phyloP scores from a whole-genome alignment of 768 basidiomycete species.

The Tricholomella constricta region DNA sequence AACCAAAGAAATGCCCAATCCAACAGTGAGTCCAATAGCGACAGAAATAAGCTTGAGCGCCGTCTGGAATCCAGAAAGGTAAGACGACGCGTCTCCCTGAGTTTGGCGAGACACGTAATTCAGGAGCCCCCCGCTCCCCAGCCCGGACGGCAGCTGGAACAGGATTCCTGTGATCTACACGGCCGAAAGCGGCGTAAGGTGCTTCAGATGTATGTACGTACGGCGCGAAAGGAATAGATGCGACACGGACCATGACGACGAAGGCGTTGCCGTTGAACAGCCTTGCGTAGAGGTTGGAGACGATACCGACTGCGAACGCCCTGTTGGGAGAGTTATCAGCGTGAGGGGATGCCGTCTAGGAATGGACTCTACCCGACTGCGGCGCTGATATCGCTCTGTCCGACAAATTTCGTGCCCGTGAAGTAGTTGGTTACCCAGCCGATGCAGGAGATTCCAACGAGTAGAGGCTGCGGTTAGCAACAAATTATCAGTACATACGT shows the following conservation, averaged over 20 bases:
- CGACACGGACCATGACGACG: conserved; percentile 68
- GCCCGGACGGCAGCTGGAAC: conserved; percentile 83
- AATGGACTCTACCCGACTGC: conserved; percentile 58
- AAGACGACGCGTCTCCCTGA: conserved; percentile 53
- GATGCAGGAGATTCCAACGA: conserved; percentile 57
- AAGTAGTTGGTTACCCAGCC: conserved; percentile 86
- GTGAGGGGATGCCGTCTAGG: background rate
- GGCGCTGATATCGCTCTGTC: conserved; percentile 75
- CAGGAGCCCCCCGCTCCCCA: conserved; percentile 78
- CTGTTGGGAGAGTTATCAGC: conserved; percentile 30
- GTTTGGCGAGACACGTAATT: conserved; percentile 62
- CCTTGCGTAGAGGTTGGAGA: conserved; percentile 77
- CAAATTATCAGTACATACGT: background rate
- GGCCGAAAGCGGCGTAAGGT: too few relatives aligned
- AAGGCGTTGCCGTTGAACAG: conserved; percentile 76
- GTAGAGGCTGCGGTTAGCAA: background rate
- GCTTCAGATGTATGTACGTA: too few relatives aligned
- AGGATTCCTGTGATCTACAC: conserved; percentile 72
- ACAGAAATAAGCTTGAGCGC: conserved; percentile 78
- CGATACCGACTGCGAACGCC: conserved; percentile 78
- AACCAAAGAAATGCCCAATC: conserved; percentile 69
- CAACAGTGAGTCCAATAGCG: conserved; percentile 78
- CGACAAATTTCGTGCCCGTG: conserved; percentile 57
- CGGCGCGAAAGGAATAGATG: background rate
- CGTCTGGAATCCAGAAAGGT: conserved; percentile 71